Conservation (phyloP, 305 asterid species). For the Fraxinus latifolia region DNA sequence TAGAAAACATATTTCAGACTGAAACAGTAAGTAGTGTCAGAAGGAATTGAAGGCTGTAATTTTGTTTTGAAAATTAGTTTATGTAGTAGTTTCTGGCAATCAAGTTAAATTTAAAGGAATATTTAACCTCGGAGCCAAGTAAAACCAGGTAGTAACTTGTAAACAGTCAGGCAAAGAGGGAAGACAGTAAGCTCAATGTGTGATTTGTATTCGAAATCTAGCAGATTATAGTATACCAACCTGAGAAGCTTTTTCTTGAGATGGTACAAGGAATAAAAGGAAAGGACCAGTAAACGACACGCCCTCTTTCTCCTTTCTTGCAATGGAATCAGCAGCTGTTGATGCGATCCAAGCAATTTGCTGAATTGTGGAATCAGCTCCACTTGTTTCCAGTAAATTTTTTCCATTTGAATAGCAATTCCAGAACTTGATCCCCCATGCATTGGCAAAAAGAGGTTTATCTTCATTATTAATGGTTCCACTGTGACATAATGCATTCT, state of each 20-base stretch:
- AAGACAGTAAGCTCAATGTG: not conserved
- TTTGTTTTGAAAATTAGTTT: not conserved
- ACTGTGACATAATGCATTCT: conserved; percentile 39
- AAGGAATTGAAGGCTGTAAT: not conserved
- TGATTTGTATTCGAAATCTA: not conserved
- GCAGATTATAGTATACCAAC: conserved; percentile 32
- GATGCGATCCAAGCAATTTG: conserved; percentile 91
- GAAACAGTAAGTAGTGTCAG: not conserved
- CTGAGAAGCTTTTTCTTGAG: conserved; percentile 74
- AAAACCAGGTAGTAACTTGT: not conserved
- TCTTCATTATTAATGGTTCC: conserved; percentile 36
- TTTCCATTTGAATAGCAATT: conserved; percentile 52
- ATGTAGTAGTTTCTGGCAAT: not conserved
- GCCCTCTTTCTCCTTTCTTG: conserved; percentile 74
- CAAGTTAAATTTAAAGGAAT: not conserved
- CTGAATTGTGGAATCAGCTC: conserved; percentile 44
- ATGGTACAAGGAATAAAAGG: conserved; percentile 76
- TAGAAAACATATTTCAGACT: not conserved
- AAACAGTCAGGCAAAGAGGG: not conserved
- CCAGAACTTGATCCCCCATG: conserved; percentile 92
- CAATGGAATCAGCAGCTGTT: conserved; percentile 67
- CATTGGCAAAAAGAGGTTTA: conserved; percentile 47
- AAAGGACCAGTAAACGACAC: conserved; percentile 54
- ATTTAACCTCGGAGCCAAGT: not conserved
- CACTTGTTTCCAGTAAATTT: conserved; percentile 62